Percentiles rank a stretch among this genome's conserved stretches.
Conservation (phyloP, 179 eudicot genomes). For the Sideroxylon spinosum region DNA sequence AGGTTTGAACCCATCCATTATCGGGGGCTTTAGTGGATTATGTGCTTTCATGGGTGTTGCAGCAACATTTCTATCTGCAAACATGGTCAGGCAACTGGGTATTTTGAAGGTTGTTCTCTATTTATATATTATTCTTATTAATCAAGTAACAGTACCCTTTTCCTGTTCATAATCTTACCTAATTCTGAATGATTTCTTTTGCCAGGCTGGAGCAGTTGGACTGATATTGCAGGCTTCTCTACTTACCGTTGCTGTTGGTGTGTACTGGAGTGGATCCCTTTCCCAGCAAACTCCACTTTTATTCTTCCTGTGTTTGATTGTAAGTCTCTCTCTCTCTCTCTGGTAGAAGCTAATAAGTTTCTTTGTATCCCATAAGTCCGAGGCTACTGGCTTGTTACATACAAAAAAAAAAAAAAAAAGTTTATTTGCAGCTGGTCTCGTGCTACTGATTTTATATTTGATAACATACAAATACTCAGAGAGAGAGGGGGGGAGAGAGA, state of each 20-base stretch:
- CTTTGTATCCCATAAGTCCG: neutral
- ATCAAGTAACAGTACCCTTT: neutral
- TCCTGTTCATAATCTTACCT: constrained; percentile 1
- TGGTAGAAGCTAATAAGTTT: neutral
- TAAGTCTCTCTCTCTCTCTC: constrained; percentile 30
- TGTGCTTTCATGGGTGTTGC: constrained; percentile 97
- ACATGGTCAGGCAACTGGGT: constrained; percentile 66
- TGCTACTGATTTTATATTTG: too few relatives aligned
- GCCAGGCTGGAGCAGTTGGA: constrained; percentile 93
- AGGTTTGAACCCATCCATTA: constrained; percentile 80
- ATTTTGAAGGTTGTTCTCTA: constrained; percentile 62
- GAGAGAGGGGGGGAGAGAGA: too few relatives aligned
- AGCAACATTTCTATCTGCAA: constrained; percentile 82
- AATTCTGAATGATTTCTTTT: constrained; percentile 15
- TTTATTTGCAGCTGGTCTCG: too few relatives aligned
- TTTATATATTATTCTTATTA: neutral
- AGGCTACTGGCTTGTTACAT: too few relatives aligned
- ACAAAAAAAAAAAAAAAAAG: too few relatives aligned
- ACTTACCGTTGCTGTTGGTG: constrained; percentile 76
- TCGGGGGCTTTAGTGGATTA: constrained; percentile 84
- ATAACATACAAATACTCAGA: too few relatives aligned
- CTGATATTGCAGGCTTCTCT: constrained; percentile 73
- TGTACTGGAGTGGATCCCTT: constrained; percentile 77
- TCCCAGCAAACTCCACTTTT: constrained; percentile 59
- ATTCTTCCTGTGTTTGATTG: constrained; percentile 69